These are phyloP conservation scores for Jamesozyma rosinii DNA, from an alignment of 805 yeast genomes.

Conservation along the genomic window DNA sequence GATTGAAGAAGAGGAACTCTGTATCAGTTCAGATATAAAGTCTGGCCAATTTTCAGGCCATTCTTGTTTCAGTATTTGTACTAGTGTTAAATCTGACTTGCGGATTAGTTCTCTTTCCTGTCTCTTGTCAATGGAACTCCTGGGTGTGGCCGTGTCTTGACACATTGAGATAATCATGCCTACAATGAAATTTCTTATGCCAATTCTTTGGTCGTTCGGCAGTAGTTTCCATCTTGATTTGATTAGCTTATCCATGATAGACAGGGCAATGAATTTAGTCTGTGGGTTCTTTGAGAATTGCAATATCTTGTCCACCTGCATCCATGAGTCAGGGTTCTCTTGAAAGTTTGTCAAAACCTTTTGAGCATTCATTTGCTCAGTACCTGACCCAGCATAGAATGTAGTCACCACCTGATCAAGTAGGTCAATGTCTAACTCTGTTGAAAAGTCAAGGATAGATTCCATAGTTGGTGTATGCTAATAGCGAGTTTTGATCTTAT, in stretches of 20 bases:
- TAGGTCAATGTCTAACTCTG: slow-evolving; percentile 65
- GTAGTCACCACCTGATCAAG: slow-evolving; percentile 78
- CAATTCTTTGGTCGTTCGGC: slow-evolving; percentile 76
- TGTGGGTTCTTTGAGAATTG: slow-evolving; percentile 68
- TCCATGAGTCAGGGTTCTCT: slow-evolving; percentile 90
- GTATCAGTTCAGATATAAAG: slow-evolving; percentile 84
- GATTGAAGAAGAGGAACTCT: slow-evolving; percentile 67
- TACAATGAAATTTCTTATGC: slow-evolving; percentile 85
- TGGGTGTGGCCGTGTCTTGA: slow-evolving; percentile 37
- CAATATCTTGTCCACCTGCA: slow-evolving; percentile 75
- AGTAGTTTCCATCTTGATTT: slow-evolving; percentile 85
- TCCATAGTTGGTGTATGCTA: background rate
- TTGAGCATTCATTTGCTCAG: slow-evolving; percentile 57
- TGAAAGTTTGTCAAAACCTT: slow-evolving; percentile 68
- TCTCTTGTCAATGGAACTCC: slow-evolving; percentile 36
- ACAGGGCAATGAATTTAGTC: slow-evolving; percentile 81
- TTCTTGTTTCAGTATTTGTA: slow-evolving; percentile 87
- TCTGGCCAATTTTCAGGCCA: slow-evolving; percentile 98
- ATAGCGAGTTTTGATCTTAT: background rate
- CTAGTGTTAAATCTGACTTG: slow-evolving; percentile 86
- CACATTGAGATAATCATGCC: slow-evolving; percentile 86
- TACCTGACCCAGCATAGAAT: slow-evolving; percentile 69
- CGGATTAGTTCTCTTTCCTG: slow-evolving; percentile 67
- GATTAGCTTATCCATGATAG: slow-evolving; percentile 79
- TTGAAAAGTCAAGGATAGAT: slow-evolving; percentile 42